Conservation (phyloP, 345 rosid species). For the Salix brachista region DNA sequence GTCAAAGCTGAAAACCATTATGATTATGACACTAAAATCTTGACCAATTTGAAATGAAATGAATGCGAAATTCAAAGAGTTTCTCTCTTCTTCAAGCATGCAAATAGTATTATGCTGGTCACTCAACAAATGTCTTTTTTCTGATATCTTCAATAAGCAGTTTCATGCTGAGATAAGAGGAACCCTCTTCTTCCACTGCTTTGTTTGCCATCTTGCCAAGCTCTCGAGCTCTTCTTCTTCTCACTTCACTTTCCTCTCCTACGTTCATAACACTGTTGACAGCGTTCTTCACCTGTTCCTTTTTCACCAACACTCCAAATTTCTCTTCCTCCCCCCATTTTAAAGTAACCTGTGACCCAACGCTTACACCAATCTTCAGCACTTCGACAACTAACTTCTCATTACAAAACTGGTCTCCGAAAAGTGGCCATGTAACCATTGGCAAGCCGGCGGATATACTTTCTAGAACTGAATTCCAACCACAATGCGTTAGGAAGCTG, state of each 20-base stretch:
- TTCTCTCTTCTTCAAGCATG: too few relatives aligned
- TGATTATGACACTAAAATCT: too few relatives aligned
- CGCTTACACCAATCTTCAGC: slow-evolving; percentile 7
- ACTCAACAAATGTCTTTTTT: background rate
- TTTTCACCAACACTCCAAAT: slow-evolving; percentile 13
- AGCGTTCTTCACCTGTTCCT: slow-evolving; percentile 6
- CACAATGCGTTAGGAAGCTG: background rate
- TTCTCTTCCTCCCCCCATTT: slow-evolving; percentile 16
- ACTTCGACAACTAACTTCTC: slow-evolving; percentile 16
- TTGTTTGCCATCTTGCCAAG: slow-evolving; percentile 4
- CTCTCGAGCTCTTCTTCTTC: slow-evolving; percentile 4
- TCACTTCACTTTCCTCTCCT: slow-evolving; percentile 14
- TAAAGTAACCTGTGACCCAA: background rate
- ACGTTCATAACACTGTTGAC: background rate
- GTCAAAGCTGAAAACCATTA: too few relatives aligned
- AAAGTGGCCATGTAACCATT: slow-evolving; percentile 18
- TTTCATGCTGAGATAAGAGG: slow-evolving; percentile 1
- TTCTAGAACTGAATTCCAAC: slow-evolving; percentile 12
- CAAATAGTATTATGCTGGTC: background rate
- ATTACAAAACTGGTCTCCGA: slow-evolving; percentile 12
- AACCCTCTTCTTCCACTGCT: slow-evolving; percentile 6
- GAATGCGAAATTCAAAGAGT: too few relatives aligned
- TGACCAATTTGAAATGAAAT: too few relatives aligned
- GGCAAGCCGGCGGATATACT: background rate
- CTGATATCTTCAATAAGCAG: slow-evolving; percentile 1